Conservation (phyloP, 139 green algal genomes). For the Micractinium conductrix region DNA sequence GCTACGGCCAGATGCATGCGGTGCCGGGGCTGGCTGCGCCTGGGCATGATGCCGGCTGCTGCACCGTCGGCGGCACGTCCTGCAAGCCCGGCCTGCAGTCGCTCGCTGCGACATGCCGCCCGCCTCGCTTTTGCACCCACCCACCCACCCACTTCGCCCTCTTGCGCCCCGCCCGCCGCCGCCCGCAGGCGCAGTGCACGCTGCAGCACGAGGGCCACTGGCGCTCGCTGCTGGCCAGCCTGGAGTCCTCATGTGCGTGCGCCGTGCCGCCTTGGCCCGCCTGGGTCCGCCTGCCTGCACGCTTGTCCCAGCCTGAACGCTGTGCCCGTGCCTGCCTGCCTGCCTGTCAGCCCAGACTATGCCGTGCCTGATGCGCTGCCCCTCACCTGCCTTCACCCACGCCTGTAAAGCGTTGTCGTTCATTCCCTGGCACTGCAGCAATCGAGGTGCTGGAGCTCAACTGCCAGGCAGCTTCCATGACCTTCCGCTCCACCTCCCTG, state of each 20-base stretch:
- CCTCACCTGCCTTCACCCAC: background rate
- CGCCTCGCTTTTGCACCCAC: no score
- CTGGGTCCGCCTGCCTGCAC: background rate
- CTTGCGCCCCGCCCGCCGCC: background rate
- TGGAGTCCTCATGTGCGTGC: constrained; percentile 1
- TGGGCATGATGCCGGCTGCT: no score
- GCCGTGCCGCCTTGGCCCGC: background rate
- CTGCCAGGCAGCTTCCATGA: constrained; percentile 28
- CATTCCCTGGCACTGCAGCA: background rate
- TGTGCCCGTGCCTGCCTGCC: background rate
- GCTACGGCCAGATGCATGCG: background rate
- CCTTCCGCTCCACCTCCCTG: constrained; percentile 13
- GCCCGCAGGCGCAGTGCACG: constrained; percentile 8
- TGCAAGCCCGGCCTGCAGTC: no score
- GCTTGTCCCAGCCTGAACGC: background rate
- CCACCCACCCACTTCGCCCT: background rate
- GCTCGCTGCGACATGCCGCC: no score
- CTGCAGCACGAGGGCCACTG: constrained; percentile 24
- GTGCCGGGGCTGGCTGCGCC: no score
- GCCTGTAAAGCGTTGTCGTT: background rate
- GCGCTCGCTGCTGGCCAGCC: background rate
- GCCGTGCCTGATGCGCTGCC: background rate
- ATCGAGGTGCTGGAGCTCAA: constrained; percentile 35
- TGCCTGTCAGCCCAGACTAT: background rate
- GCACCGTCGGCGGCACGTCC: no score